A percentile compares a stretch with the other conserved stretches of the same genome.
Evolutionary conservation across 1,139 yeast species (phyloP).

Genomic region (Diutina pseudorugosa): DNA sequence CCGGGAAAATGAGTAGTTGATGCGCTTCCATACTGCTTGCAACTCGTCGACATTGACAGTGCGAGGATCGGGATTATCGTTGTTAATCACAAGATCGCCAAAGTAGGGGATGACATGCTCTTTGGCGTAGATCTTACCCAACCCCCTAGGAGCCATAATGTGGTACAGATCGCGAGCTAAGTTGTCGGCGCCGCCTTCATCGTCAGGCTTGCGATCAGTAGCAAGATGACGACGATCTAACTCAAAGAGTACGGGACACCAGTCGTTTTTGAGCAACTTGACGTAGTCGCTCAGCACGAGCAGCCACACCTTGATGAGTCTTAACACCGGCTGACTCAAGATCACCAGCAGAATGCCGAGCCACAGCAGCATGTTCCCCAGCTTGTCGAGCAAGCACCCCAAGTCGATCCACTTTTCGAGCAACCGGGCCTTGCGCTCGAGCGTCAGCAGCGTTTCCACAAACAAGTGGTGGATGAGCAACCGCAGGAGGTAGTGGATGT

Average conservation of each 20-base stretch:
- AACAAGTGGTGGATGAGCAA: constrained; percentile 64
- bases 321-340: constrained; percentile 70
- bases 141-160: constrained; percentile 81
- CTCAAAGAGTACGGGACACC: constrained; percentile 93
- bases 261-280: constrained; percentile 60
- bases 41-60: constrained; percentile 37
- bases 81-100: constrained; percentile 56
- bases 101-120: constrained; percentile 80
- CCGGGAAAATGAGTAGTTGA: constrained; percentile 63
- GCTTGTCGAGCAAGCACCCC: constrained; percentile 64
- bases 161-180: constrained; percentile 40
- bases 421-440: constrained; percentile 47
- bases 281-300: constrained; percentile 50
- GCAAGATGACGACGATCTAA: constrained; percentile 63
- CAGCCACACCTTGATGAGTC: constrained; percentile 70
- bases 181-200: constrained; percentile 6
- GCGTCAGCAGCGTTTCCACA: constrained; percentile 19
- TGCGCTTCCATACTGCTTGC: constrained; percentile 54
- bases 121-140: constrained; percentile 68
- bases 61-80: constrained; percentile 8
- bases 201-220: constrained; percentile 14
- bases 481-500: constrained; percentile 69
- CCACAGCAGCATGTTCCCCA: constrained; percentile 96
- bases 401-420: constrained; percentile 79
- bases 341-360: constrained; percentile 76